Evolutionary conservation across 805 yeast species (phyloP).

Genomic region (Ogataea ganodermae): DNA sequence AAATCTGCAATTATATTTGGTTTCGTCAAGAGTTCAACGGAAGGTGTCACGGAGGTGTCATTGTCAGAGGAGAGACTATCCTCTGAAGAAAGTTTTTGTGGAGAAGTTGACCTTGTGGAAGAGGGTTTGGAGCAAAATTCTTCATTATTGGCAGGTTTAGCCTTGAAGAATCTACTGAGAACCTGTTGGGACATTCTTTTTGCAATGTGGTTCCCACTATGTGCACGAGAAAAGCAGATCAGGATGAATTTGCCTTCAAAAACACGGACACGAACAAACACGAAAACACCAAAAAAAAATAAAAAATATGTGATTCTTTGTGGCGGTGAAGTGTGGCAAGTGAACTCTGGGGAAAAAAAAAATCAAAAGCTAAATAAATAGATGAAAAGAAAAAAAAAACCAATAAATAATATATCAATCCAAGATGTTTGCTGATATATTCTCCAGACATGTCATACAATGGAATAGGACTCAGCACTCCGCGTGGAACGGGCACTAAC

Average conservation of each 20-base stretch:
- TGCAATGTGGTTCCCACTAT: background rate
- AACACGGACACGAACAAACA: constrained; percentile 5
- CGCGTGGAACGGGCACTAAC: constrained; percentile 65
- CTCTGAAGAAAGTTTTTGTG: background rate
- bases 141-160: background rate
- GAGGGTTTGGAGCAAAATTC: background rate
- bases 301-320: background rate
- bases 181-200: constrained; percentile 25
- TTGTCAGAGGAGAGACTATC: background rate
- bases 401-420: background rate
- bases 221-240: background rate
- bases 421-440: background rate
- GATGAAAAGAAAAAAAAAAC: background rate
- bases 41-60: background rate
- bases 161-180: constrained; percentile 27
- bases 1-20: background rate
- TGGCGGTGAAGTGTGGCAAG: constrained; percentile 1
- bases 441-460: constrained; percentile 54
- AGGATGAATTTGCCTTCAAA: background rate
- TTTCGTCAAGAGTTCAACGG: background rate
- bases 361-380: too few species aligned
- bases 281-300: background rate
- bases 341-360: background rate
- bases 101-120: background rate
- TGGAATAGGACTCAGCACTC: constrained; percentile 57